Percentiles rank a stretch among this genome's conserved stretches.
These are phyloP conservation scores for Dendrocalamus latiflorus DNA, from an alignment of 202 grass and related monocot genomes.

Conservation along the genomic window DNA sequence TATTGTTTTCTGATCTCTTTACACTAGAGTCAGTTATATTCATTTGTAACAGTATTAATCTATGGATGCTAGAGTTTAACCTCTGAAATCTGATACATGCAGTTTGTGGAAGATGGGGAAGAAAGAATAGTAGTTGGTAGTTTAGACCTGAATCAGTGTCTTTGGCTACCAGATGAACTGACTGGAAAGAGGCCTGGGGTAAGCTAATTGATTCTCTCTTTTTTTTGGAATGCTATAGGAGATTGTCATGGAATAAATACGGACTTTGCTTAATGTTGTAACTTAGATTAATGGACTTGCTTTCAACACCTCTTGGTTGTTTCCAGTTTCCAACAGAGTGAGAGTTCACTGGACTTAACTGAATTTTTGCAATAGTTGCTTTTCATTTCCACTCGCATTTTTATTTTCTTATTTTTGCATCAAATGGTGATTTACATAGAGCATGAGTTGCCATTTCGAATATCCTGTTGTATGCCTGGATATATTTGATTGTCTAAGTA, in stretches of 20 bases:
- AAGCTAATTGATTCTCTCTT: neutral
- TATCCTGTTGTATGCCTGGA: neutral
- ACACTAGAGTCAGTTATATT: neutral
- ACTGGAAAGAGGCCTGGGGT: constrained; percentile 64
- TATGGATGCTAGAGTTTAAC: neutral
- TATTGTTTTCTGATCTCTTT: neutral
- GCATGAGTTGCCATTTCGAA: neutral
- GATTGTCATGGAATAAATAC: neutral
- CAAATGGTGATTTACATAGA: neutral
- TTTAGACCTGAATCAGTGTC: constrained; percentile 80
- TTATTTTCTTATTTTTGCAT: neutral
- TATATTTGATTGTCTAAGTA: neutral
- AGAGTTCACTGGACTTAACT: neutral
- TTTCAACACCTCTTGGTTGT: neutral
- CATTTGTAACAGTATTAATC: neutral
- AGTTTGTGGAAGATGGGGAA: constrained; percentile 65
- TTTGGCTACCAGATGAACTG: constrained; percentile 69
- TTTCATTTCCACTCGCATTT: neutral
- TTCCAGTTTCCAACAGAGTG: neutral
- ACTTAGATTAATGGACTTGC: neutral
- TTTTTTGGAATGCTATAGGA: neutral
- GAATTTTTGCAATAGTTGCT: neutral
- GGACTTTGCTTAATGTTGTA: neutral
- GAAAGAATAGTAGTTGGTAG: constrained; percentile 73
- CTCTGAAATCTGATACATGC: constrained; percentile 17